phyloP scores from a whole-genome alignment of 495 filamentous ascomycete genomes.

The Podospora australis region DNA sequence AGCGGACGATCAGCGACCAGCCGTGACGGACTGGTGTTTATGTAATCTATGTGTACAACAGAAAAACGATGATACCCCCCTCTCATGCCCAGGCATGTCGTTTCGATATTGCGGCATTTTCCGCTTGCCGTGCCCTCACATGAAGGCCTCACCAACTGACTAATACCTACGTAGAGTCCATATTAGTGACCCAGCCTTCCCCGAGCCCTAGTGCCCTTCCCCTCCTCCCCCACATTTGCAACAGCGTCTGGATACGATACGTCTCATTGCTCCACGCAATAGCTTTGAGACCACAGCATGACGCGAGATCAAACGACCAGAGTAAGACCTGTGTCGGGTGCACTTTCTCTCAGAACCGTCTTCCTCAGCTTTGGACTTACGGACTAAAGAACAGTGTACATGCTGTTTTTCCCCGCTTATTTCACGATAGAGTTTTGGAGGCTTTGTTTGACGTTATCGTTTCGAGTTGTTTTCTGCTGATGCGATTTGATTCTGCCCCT shows the following conservation, averaged over 20 bases:
- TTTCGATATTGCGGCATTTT: constrained; percentile 6
- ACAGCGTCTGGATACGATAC: constrained; percentile 47
- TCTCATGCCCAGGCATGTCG: constrained; percentile 22
- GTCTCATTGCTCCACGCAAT: constrained; percentile 39
- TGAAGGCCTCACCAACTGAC: background rate
- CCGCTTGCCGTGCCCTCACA: background rate
- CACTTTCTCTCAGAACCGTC: constrained; percentile 48
- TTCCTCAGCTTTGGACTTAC: constrained; percentile 44
- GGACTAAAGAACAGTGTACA: constrained; percentile 53
- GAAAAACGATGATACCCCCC: constrained; percentile 39
- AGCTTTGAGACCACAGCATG: constrained; percentile 43
- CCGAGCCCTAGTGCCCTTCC: background rate
- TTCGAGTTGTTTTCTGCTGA: too few relatives aligned
- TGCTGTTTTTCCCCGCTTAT: constrained; percentile 18
- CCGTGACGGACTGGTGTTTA: constrained; percentile 11
- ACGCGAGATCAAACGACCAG: constrained; percentile 40
- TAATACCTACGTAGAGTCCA: background rate
- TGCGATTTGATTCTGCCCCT: too few relatives aligned
- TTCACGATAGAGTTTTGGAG: too few relatives aligned
- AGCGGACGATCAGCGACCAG: background rate
- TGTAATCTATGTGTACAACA: constrained; percentile 30
- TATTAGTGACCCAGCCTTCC: background rate
- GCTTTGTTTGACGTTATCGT: too few relatives aligned
- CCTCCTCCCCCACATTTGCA: background rate
- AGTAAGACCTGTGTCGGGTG: constrained; percentile 23